These are phyloP conservation scores for Ogataea sp. DNA, from an alignment of 805 yeast genomes.

Conservation along the genomic window DNA sequence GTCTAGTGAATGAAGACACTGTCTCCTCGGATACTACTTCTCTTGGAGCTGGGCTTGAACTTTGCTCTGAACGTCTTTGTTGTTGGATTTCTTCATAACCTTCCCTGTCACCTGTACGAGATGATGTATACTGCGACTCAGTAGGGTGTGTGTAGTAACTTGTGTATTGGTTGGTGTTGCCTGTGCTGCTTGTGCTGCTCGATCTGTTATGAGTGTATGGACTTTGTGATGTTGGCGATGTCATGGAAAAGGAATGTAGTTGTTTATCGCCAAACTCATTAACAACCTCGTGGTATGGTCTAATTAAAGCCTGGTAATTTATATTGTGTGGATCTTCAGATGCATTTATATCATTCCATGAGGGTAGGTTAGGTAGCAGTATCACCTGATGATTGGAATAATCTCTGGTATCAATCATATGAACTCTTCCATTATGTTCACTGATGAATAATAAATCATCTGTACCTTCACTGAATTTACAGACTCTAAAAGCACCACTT, in stretches of 20 bases:
- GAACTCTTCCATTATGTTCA: slow-evolving; percentile 85
- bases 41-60: neutral
- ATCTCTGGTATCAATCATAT: slow-evolving; percentile 72
- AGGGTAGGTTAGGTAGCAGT: slow-evolving; percentile 39
- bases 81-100: too few species aligned
- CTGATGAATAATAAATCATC: slow-evolving; percentile 71
- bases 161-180: too few species aligned
- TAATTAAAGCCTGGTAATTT: slow-evolving; percentile 18
- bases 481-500: slow-evolving; percentile 29
- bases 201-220: too few species aligned
- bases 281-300: slow-evolving; percentile 21
- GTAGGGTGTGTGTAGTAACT: neutral
- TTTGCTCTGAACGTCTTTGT: neutral
- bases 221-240: neutral
- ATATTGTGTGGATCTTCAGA: neutral
- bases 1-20: neutral
- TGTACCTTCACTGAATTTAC: slow-evolving; percentile 52
- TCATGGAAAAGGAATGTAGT: neutral
- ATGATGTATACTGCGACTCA: neutral
- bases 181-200: too few species aligned
- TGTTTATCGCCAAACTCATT: neutral
- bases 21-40: neutral
- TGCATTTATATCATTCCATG: neutral
- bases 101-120: neutral
- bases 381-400: slow-evolving; percentile 70